Conservation (phyloP, 2,329 filamentous ascomycete genomes). For the Aaosphaeria pasadenensis region DNA sequence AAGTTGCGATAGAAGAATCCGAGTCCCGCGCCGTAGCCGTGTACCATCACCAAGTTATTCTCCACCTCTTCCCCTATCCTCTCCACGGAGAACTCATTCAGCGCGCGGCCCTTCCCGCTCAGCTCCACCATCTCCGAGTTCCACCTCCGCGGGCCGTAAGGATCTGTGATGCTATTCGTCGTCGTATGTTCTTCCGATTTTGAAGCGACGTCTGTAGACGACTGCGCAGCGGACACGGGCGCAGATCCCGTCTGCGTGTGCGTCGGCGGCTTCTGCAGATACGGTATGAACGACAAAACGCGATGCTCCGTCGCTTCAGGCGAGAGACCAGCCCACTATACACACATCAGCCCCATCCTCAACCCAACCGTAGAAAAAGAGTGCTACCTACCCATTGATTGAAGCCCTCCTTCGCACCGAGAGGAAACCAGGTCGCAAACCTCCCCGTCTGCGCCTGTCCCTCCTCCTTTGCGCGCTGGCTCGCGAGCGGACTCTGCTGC, state of each 20-base stretch:
- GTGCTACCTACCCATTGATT: slow-evolving; percentile 74
- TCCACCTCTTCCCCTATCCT: slow-evolving; percentile 74
- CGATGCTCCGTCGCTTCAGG: slow-evolving; percentile 82
- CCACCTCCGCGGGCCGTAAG: slow-evolving; percentile 83
- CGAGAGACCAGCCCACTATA: slow-evolving; percentile 79
- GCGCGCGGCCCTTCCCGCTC: slow-evolving; percentile 76
- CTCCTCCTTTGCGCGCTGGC: slow-evolving; percentile 44
- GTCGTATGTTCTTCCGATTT: slow-evolving; percentile 43
- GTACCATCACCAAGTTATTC: slow-evolving; percentile 89
- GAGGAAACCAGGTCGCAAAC: slow-evolving; percentile 63
- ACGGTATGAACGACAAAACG: slow-evolving; percentile 82
- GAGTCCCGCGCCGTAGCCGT: slow-evolving; percentile 92
- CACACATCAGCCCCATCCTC: slow-evolving; percentile 6
- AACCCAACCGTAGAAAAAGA: background rate
- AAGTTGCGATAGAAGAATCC: slow-evolving; percentile 99
- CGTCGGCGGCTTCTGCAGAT: slow-evolving; percentile 69
- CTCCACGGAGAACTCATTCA: slow-evolving; percentile 94
- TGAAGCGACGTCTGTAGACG: slow-evolving; percentile 38
- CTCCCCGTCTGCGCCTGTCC: slow-evolving; percentile 29
- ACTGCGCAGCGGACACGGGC: slow-evolving; percentile 43
- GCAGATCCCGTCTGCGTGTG: slow-evolving; percentile 62
- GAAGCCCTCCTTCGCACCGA: slow-evolving; percentile 88
- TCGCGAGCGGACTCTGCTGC: slow-evolving; percentile 49
- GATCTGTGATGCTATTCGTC: slow-evolving; percentile 58
- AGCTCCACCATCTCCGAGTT: slow-evolving; percentile 79